These are phyloP conservation scores for Mycogone perniciosa DNA, from an alignment of 2,329 filamentous ascomycete genomes.

Conservation along the genomic window DNA sequence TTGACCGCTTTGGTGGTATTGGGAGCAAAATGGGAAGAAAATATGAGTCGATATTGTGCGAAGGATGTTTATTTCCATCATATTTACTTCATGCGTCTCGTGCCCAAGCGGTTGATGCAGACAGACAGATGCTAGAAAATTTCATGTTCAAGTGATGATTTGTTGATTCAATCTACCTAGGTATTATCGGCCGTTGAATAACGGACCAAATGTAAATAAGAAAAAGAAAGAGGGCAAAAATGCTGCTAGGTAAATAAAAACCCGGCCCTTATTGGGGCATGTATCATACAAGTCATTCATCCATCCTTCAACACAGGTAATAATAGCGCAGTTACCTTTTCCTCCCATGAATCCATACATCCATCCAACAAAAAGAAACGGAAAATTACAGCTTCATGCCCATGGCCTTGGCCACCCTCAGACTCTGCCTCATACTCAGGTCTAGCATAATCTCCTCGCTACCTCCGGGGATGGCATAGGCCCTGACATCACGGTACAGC, in stretches of 20 bases:
- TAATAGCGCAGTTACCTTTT: not conserved
- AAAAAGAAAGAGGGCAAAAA: not conserved
- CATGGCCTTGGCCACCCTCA: constrained; percentile 81
- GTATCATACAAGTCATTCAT: constrained; percentile 12
- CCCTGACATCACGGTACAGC: constrained; percentile 88
- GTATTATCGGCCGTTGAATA: not conserved
- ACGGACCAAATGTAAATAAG: not conserved
- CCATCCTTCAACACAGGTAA: not conserved
- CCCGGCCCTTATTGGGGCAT: not conserved
- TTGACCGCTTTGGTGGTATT: too few relatives aligned
- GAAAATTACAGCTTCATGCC: constrained; percentile 77
- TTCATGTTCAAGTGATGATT: too few relatives aligned
- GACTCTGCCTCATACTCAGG: constrained; percentile 82
- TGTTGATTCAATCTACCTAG: not conserved
- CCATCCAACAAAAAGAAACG: not conserved
- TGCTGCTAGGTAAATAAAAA: not conserved
- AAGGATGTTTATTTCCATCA: too few relatives aligned
- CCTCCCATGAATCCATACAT: not conserved
- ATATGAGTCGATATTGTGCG: too few relatives aligned
- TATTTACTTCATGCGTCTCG: too few relatives aligned
- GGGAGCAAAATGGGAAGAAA: too few relatives aligned
- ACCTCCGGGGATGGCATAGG: constrained; percentile 93
- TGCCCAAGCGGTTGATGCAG: too few relatives aligned
- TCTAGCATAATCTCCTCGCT: constrained; percentile 99
- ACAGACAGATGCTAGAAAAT: too few relatives aligned